phyloP scores from a whole-genome alignment of 371 early-diverging fungal genomes.

The Ecytonucleospora hepatopenaei region DNA sequence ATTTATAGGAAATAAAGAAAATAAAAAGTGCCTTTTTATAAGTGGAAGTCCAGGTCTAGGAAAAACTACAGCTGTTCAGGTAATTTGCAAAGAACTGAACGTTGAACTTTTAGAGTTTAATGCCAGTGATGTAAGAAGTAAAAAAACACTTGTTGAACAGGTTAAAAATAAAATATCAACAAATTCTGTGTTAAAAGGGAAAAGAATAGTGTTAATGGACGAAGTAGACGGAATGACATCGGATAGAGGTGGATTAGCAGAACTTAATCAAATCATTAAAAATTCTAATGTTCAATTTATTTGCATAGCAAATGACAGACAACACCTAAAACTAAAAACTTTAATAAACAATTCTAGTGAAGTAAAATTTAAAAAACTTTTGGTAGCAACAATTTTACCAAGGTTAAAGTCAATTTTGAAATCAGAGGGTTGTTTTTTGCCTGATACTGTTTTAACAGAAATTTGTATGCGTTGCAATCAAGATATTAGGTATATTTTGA shows the following conservation, averaged over 20 bases:
- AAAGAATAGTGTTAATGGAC: slow-evolving; percentile 81
- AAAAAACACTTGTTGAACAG: slow-evolving; percentile 58
- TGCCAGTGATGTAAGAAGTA: slow-evolving; percentile 89
- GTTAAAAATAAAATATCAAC: slow-evolving; percentile 21
- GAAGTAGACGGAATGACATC: slow-evolving; percentile 98
- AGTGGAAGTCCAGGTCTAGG: slow-evolving; percentile 96
- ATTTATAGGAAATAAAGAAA: slow-evolving; percentile 62
- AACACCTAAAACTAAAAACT: slow-evolving; percentile 72
- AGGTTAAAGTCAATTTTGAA: slow-evolving; percentile 67
- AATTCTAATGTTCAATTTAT: slow-evolving; percentile 83
- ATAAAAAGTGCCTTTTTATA: slow-evolving; percentile 65
- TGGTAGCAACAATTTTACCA: slow-evolving; percentile 62
- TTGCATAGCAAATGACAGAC: slow-evolving; percentile 93
- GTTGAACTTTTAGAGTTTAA: slow-evolving; percentile 86
- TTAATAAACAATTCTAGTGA: slow-evolving; percentile 75
- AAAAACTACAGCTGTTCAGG: slow-evolving; percentile 85
- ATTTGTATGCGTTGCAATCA: slow-evolving; percentile 69
- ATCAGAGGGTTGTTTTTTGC: slow-evolving; percentile 66
- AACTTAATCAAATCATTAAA: slow-evolving; percentile 77
- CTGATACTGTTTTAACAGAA: slow-evolving; percentile 70
- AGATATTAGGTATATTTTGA: slow-evolving; percentile 94
- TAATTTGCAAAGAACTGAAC: slow-evolving; percentile 67
- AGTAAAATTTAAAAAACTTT: slow-evolving; percentile 67
- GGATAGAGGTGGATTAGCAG: slow-evolving; percentile 86
- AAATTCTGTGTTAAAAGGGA: slow-evolving; percentile 1